Evolutionary conservation across 208 protist species (phyloP), one percentile per base, ranked within the genome.

Genomic region (Acanthamoeba royreba): DNA sequence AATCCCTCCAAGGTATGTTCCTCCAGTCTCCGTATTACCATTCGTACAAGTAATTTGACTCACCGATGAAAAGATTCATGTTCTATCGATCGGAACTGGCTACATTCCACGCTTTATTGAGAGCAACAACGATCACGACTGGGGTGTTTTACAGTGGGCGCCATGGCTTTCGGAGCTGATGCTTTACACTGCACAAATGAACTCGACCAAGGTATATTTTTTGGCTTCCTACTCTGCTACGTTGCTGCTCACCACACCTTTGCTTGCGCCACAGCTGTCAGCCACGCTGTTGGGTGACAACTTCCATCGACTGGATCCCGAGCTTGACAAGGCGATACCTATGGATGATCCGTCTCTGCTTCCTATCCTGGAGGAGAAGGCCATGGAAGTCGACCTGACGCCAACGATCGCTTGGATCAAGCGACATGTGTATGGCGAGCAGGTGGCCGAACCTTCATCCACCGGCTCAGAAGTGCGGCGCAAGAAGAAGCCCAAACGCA

Each of bases 341-440:
- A 92, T 92, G 53, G 87, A 92, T 58, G 43, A 63, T 31, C 35
- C 83, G 8, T 43, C 38, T 0, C 13, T 58, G 31, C 53, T 90
- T 11, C 4, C 83, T 1, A 1, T 46, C 33, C 53, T 90, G 4
- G 83, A 90, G 83, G 83, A 90, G 19, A 69, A 58, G 53, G 83
- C 83, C 35, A 58, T 5, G 47, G 83, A 58, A 33, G 47, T 69
- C 3, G 83, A 90, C n/a, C 49, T 90, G 47, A 33, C 47, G 4
- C 22, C 83, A 42, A 90, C 83, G 11, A 90, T 90, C 49, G 53
- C 47, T 47, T 90, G 83, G 83, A 90, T 90, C 83, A 90, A 63
- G 53, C 52, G 40, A 69, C 83, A 90, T n/a, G 83, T 90, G 9
- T 90, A 90, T 28, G 83, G 83, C 83, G 83, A 90, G 38, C 74